Percentiles rank a stretch among this genome's conserved stretches.
phyloP scores from a whole-genome alignment of 306 rosid species.

The Ceratonia siliqua region DNA sequence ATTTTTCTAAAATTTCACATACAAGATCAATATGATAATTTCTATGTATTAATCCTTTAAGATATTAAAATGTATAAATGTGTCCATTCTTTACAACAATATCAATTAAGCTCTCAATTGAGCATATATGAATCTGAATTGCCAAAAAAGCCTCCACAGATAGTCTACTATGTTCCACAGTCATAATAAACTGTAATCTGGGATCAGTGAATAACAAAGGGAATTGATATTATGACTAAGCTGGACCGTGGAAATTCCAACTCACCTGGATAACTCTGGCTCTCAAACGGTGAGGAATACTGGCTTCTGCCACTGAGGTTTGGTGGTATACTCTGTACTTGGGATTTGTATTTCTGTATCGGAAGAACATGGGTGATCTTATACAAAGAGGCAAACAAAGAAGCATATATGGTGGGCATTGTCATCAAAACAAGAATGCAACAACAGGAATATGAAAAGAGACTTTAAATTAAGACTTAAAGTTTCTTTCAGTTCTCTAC shows the following conservation, averaged over 20 bases:
- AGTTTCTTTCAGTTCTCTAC: neutral
- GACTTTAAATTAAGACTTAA: too few species aligned
- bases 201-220: neutral
- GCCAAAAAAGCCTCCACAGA: too few species aligned
- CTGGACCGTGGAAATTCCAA: neutral
- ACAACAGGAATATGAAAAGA: neutral
- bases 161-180: neutral
- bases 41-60: too few species aligned
- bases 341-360: slow-evolving; percentile 22
- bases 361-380: neutral
- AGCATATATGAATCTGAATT: too few species aligned
- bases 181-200: neutral
- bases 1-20: too few species aligned
- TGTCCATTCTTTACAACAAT: too few species aligned
- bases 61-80: too few species aligned
- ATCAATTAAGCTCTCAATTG: too few species aligned
- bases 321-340: neutral
- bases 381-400: neutral
- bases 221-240: neutral
- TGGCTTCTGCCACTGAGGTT: neutral
- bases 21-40: too few species aligned
- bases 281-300: neutral
- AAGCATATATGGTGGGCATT: neutral
- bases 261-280: neutral
- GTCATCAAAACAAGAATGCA: neutral